These are phyloP conservation scores for Backusella sp. DNA, from an alignment of 192 early-diverging fungal genomes.

Conservation along the genomic window DNA sequence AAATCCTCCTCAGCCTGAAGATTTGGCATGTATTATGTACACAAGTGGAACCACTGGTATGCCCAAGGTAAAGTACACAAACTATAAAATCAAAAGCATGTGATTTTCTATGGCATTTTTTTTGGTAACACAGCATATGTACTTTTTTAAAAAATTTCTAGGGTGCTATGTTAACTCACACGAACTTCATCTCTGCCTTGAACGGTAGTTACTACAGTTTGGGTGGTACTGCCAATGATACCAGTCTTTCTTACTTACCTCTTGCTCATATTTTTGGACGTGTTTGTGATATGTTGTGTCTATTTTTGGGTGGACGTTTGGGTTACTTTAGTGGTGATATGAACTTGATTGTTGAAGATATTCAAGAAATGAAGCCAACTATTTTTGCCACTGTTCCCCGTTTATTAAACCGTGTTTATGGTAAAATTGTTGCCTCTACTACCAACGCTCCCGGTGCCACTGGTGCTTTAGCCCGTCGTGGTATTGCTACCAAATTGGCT, in stretches of 20 bases:
- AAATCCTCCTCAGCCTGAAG: slow-evolving; percentile 59
- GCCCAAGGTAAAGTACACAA: slow-evolving; percentile 55
- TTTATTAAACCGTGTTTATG: slow-evolving; percentile 87
- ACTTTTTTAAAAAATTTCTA: slow-evolving; percentile 7
- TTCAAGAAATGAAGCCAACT: slow-evolving; percentile 78
- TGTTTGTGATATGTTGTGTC: slow-evolving; percentile 48
- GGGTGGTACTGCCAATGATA: slow-evolving; percentile 19
- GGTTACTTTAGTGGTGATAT: slow-evolving; percentile 82
- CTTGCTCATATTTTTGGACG: slow-evolving; percentile 91
- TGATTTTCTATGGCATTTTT: slow-evolving; percentile 7
- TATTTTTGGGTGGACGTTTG: slow-evolving; percentile 59
- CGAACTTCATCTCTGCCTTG: slow-evolving; percentile 63
- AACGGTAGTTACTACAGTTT: slow-evolving; percentile 17
- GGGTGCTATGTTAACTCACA: slow-evolving; percentile 74
- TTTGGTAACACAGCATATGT: not conserved
- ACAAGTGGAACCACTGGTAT: slow-evolving; percentile 86
- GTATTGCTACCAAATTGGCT: slow-evolving; percentile 55
- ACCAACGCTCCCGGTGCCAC: slow-evolving; percentile 61
- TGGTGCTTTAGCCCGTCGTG: slow-evolving; percentile 58
- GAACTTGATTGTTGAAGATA: slow-evolving; percentile 75
- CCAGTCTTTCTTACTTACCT: slow-evolving; percentile 70
- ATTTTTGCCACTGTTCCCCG: slow-evolving; percentile 84
- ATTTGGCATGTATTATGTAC: slow-evolving; percentile 75
- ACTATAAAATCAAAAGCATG: not conserved
- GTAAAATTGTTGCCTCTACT: slow-evolving; percentile 62